Evolutionary conservation across 345 rosid species (phyloP), one percentile per base, ranked within the genome.

Genomic region (Geranium brycei): DNA sequence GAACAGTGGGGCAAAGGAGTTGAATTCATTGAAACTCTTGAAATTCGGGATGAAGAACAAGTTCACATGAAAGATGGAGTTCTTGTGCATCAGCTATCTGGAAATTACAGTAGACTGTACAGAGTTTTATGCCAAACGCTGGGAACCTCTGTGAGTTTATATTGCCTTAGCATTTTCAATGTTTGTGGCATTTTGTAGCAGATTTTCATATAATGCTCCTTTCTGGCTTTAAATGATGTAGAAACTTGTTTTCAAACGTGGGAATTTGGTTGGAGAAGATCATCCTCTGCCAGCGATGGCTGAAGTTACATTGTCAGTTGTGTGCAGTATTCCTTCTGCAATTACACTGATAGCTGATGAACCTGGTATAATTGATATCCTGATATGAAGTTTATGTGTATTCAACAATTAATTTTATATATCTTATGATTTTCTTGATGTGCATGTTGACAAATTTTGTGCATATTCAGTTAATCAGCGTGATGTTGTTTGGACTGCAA

Each of bases 271-370:
- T 51, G 92, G 98, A 62, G 79, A 64, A 72, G 86, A 82, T 69
- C 98, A 91, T 81, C 92, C 85, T 73, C 55, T 87, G 61, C 93
- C 98, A 38, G 81, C 81, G 51, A 69, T 89, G 62, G 91, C 80
- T 38, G 88, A 84, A 79, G 85, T 74, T 73, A 69, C 74, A 59
- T 61, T 89, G 71, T 71, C 76, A 66, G 75, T 88, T 65, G 73
- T 71, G 19, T 89, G 98, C 81, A 74, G 81, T 69, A 67, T 87
- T 70, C 98, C 98, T 61, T 79, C 88, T 68, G 80, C 89, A 31
- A 68, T 91, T 78, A 87, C 77, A 10, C 72, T 89, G 64, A 70
- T 91, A 17, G 91, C 83, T 74, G 98, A 91, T 79, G 92, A 91
- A 72, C 91, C 87, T 73, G 96, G 98, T 91, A 85, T 64, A 64